Evolutionary conservation across 1,284 basidiomycete species (phyloP), one percentile per base, ranked within the genome.

Genomic region (Ustilago shanxiensis): DNA sequence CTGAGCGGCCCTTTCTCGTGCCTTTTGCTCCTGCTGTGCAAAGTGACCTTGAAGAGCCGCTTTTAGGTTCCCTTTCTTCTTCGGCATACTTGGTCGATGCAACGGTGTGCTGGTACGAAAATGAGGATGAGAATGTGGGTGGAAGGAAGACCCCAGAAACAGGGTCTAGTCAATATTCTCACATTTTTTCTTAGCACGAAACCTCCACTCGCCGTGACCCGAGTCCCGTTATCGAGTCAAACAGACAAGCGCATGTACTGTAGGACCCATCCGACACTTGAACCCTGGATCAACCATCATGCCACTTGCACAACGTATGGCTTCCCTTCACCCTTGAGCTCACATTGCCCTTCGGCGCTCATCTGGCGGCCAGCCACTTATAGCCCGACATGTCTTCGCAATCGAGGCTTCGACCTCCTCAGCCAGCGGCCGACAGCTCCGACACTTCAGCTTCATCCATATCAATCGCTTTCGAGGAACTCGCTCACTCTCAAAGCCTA

Each of bases 1-100:
- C 41, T 81, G 63, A 0, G 70, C 75, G 5, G 67, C 74, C 45
- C 60, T 54, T 20, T 72, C 51, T 51, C 79, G 65, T 0, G 51
- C 69, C 18, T 62, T 64, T 24, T 71, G 60, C 16, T 77, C 65
- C 35, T 81, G 74, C 28, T 66, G 61, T 0, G 66, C 69, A 52
- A 74, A 60, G 26, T 81, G 80, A 37, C 72, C 64, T 28, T 71
- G 54, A 2, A 83, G 37, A 0, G 77, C 79, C 11, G 70, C 69
- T 54, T 73, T 73, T 31, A 83, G 73, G 37, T 72, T 77, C 28
- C 70, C 70, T 33, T 81, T 80, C 65, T 76, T 81, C 68, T 81
- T 82, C 13, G 73, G 77, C 79, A 80, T 82, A 16, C 11, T 53
- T 18, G 37, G 20, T 44, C 22, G 55, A 14, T 4, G 26, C 10